Base-by-base conservation (phyloP, 2,329 filamentous ascomycete species). In the Colletotrichum sp. region DNA sequence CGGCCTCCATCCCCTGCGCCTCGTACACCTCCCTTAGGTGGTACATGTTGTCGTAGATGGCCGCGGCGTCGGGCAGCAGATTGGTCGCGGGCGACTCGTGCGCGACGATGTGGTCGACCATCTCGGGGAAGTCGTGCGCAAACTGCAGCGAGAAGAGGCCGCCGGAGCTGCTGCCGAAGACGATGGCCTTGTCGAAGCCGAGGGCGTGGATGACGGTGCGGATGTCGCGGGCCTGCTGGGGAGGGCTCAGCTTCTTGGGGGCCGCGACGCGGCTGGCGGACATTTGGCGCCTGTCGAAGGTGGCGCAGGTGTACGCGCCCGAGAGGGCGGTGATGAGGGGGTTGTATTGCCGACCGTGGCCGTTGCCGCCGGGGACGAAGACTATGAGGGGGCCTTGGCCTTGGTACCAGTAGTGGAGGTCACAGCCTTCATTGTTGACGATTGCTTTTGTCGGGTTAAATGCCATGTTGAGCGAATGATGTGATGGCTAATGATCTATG, bases 221-320 rank as follows among this genome's bases (percentile, higher is more conserved):
- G 10, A 83, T 78, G 69, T 84, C 82, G 16, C 82, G 80, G 3
- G 79, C 81, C 75, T 84, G 83, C 68, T 83, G 83, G 4, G 78
- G 77, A 0, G 79, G 79, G 69, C 66, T 82, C 39, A 83, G 75
- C 9, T 59, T 64, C 63, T 80, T 80, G 77, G 79, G 79, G 16
- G 71, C 75, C 26, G 73, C 57, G 36, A 79, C 80, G 16, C 80
- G 67, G 77, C 81, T 82, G 18, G 78, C 79, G 18, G 81, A 82
- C 81, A 83, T 83, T 57, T 84, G 83, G 30, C 83, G 83, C 4
- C 83, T 80, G 70, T 84, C 82, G 55, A 83, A 84, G 14, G 83
- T 83, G 21, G 71, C 79, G 78, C 79, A 80, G 30, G 82, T 83
- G 78, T 78, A 84, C 0, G 30, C 48, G 55, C 78, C 72, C 8